Evolutionary conservation across 805 yeast genomes (phyloP), one percentile per base, ranked within the genome.

Genomic region (Limtongia smithiae): DNA sequence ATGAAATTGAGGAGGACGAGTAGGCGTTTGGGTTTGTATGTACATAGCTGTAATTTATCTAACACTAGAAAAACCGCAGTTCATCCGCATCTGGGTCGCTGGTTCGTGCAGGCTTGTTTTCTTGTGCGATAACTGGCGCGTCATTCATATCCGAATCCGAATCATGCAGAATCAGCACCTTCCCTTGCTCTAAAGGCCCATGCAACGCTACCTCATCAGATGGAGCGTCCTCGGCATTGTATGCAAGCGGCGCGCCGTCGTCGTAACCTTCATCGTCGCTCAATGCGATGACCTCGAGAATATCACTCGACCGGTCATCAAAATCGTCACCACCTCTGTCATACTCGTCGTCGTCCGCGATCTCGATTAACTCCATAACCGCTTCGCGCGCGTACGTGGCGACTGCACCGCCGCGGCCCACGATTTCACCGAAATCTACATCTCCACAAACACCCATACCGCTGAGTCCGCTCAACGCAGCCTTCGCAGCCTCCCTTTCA

Each of bases 1-100:
- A 49, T n/a, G 53, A 44, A n/a, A 11, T 44, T 1, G 48, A 49
- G 22, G 46, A 49, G 40, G 47, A 49, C 6, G 48, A 49, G 24
- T 37, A 32, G 27, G 8, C 4, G 12, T 5, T n/a, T 8, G 21
- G 9, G 11, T 36, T 36, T 20, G 5, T 36, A 8, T 17, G 14
- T 14, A 6, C 15, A 31, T 14, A 31, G n/a, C n/a, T 9, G n/a
- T 31, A 8, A 37, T 12, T 3, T 14, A 30, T 12, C 33, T 18
- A 39, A n/a, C 14, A 28, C n/a, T 22, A 45, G 24, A 46, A 46
- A 46, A 46, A 46, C 32, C 18, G 35, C 21, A 46, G 24, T 21
- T 25, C 44, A 11, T 14, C 11, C 12, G 20, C 37, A 33, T 33
- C 37, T 7, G 37, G 37, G 20, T 33, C 37, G 8, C 15, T 33